Base-by-base conservation (phyloP, 306 rosid species). In the Oxytropis ochrocephala region DNA sequence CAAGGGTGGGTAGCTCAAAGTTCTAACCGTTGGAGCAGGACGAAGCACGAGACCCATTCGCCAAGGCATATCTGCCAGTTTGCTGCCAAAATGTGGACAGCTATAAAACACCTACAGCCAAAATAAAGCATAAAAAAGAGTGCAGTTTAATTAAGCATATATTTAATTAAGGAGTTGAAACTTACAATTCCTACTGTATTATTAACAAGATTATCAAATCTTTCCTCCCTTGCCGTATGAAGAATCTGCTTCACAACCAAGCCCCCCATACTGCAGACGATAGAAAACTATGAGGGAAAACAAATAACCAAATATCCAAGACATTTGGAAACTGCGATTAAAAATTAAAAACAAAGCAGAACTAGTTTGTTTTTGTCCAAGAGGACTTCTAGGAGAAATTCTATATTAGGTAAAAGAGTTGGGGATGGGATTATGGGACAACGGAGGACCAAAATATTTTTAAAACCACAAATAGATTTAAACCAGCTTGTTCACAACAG, bases 61-160 rank as follows among this genome's bases (percentile, higher is more conserved):
- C 99, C 91, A 90, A 56, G 99, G 99, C 94, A 90, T 87, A 70
- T 94, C 99, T 52, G 99, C 99, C 51, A 94, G 92, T 83, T 85
- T 94, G 92, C 99, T 94, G 68, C 99, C 99, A 59, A 91, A 94
- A 81, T 94, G 99, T 24, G 99, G 99, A 82, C 99, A 94, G 85
- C 99, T 91, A 64, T 94, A 94, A 84, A 90, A 94, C 75, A 91
- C 91, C 99, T 94, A 78, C 81, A 80, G 55, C 50, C 80, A 75
- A 55, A 70, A 36, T 36, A 71, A 76, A 44, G 75, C 41, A 73
- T 73, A 13, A 67, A 50, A 59, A 33, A 30, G 6, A 3, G 14
- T 29, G 50, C 58, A 58, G 7, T 19, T 21, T 70, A 62, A 62
- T 33, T 7, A 42, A 50, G 57, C 49, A 62, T 56, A 39, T 53